These are phyloP conservation scores for Craterostigma plantagineum DNA, from an alignment of 257 asterid species.

Conservation along the genomic window DNA sequence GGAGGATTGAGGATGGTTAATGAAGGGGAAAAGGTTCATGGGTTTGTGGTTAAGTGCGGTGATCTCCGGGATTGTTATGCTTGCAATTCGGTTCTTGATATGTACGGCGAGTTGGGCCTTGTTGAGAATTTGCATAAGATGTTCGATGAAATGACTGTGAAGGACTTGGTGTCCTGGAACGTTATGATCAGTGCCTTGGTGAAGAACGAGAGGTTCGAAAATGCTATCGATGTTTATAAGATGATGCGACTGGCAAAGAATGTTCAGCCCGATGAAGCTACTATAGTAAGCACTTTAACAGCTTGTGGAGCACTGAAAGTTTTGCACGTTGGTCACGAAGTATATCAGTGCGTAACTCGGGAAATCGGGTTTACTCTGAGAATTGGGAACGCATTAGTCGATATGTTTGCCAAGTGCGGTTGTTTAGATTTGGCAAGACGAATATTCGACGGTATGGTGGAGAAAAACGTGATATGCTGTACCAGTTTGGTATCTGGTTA, in stretches of 20 bases:
- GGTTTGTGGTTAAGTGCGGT: slow-evolving; percentile 56
- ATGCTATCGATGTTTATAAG: slow-evolving; percentile 41
- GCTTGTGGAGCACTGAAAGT: slow-evolving; percentile 54
- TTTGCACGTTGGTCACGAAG: slow-evolving; percentile 51
- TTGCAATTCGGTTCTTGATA: slow-evolving; percentile 50
- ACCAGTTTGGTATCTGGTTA: slow-evolving; percentile 73
- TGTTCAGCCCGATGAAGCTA: slow-evolving; percentile 54
- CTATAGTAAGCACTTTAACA: slow-evolving; percentile 61
- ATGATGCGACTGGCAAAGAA: slow-evolving; percentile 26
- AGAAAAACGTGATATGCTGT: slow-evolving; percentile 63
- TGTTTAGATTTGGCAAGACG: slow-evolving; percentile 37
- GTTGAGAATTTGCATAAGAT: slow-evolving; percentile 23
- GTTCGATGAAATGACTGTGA: slow-evolving; percentile 56
- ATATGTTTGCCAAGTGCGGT: slow-evolving; percentile 92
- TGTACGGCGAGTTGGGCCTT: slow-evolving; percentile 43
- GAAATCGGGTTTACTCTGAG: slow-evolving; percentile 31
- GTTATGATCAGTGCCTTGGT: slow-evolving; percentile 47
- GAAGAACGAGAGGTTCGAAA: slow-evolving; percentile 31
- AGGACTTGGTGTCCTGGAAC: slow-evolving; percentile 65
- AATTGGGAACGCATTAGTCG: slow-evolving; percentile 57
- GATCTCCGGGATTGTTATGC: slow-evolving; percentile 40
- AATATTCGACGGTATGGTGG: slow-evolving; percentile 38
- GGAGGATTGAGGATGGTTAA: slow-evolving; percentile 27
- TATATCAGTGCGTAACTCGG: slow-evolving; percentile 35
- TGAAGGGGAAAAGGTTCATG: slow-evolving; percentile 66